Conservation (phyloP, 345 rosid genomes). For the Passiflora organensis region DNA sequence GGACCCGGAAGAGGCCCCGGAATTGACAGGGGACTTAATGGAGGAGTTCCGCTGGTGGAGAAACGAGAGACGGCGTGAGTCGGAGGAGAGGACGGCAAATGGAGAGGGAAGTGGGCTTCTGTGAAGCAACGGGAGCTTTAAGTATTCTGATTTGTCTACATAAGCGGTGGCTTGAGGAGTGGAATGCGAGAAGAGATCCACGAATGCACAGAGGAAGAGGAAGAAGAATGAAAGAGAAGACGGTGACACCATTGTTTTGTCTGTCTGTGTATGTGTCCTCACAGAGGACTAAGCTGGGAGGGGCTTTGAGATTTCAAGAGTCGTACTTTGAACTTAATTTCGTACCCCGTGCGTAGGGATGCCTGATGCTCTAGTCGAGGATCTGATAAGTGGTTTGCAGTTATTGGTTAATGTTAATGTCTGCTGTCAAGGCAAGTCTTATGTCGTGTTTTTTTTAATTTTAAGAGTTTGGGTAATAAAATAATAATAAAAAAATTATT, state of each 20-base stretch:
- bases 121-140: slow-evolving; percentile 66
- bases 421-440: too few species aligned
- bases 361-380: too few species aligned
- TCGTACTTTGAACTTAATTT: too few species aligned
- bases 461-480: too few species aligned
- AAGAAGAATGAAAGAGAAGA: not conserved
- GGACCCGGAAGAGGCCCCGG: slow-evolving; percentile 73
- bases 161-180: not conserved
- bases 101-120: slow-evolving; percentile 40
- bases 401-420: too few species aligned
- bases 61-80: slow-evolving; percentile 42
- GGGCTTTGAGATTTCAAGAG: too few species aligned
- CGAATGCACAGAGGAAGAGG: slow-evolving; percentile 3
- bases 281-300: too few species aligned
- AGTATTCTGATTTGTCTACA: slow-evolving; percentile 26
- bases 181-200: not conserved
- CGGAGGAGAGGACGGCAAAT: slow-evolving; percentile 33
- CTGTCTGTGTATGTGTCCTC: not conserved
- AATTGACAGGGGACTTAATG: slow-evolving; percentile 51
- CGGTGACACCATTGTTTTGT: slow-evolving; percentile 14
- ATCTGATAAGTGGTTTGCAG: too few species aligned
- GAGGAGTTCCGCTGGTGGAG: slow-evolving; percentile 17
- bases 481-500: too few species aligned
- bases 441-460: too few species aligned
- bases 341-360: too few species aligned